These are phyloP conservation scores for Pelargonium australe DNA, from an alignment of 441 rosid species.

Conservation along the genomic window DNA sequence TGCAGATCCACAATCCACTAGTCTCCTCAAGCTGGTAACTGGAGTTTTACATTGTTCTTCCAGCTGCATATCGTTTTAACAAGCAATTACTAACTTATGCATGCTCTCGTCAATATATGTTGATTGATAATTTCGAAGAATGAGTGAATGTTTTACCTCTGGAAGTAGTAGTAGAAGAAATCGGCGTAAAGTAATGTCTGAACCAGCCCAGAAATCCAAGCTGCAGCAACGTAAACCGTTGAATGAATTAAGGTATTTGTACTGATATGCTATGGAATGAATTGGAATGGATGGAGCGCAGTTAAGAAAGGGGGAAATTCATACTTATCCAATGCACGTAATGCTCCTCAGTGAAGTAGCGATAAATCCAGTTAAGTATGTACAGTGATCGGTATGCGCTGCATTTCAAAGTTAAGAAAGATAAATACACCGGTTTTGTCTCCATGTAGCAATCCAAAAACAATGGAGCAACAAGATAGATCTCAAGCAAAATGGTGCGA, in stretches of 20 bases:
- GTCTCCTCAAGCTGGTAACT: constrained; percentile 40
- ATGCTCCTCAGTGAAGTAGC: constrained; percentile 44
- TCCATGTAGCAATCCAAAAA: background rate
- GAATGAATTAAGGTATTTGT: constrained; percentile 1
- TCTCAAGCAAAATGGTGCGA: too few relatives aligned
- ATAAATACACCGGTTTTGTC: constrained; percentile 4
- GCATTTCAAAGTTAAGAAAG: constrained; percentile 18
- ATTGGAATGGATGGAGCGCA: background rate
- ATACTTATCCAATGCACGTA: constrained; percentile 52
- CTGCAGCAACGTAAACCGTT: constrained; percentile 28
- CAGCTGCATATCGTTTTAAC: constrained; percentile 27
- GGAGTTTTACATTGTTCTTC: constrained; percentile 51
- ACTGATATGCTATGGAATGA: background rate
- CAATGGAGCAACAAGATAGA: background rate
- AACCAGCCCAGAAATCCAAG: constrained; percentile 49
- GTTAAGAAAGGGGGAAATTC: constrained; percentile 20
- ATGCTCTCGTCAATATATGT: background rate
- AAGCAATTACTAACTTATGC: background rate
- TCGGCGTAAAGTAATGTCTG: constrained; percentile 57
- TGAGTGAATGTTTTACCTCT: constrained; percentile 29
- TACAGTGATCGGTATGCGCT: constrained; percentile 51
- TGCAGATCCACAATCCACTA: constrained; percentile 11
- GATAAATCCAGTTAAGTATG: constrained; percentile 53
- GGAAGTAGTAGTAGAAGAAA: constrained; percentile 55
- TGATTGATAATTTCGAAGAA: background rate